A percentile compares a stretch with the other conserved stretches of the same genome.
These are phyloP conservation scores for Eutrema yunnanense DNA, from an alignment of 345 rosid species.

Conservation along the genomic window DNA sequence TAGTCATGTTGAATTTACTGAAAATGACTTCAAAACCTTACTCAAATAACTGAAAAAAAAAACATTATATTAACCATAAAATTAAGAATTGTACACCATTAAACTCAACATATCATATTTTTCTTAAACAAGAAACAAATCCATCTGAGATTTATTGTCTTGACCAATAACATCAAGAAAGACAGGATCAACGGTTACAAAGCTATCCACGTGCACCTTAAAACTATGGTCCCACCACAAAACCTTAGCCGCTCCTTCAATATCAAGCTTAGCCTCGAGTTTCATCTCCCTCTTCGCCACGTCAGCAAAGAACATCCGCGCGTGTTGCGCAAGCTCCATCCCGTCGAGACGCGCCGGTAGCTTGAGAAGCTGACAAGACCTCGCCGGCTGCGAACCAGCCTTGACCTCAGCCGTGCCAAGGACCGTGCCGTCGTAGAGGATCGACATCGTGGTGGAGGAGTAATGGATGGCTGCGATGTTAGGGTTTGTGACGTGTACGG, in stretches of 20 bases:
- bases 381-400: slow-evolving; percentile 65
- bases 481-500: slow-evolving; percentile 82
- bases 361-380: slow-evolving; percentile 59
- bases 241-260: slow-evolving; percentile 70
- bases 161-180: slow-evolving; percentile 77
- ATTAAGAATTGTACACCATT: neutral
- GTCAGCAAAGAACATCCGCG: slow-evolving; percentile 56
- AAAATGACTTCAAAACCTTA: neutral
- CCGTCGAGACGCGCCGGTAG: slow-evolving; percentile 72
- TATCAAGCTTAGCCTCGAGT: slow-evolving; percentile 62
- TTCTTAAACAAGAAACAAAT: slow-evolving; percentile 26
- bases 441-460: slow-evolving; percentile 75
- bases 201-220: slow-evolving; percentile 74
- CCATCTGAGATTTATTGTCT: slow-evolving; percentile 57
- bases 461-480: slow-evolving; percentile 60
- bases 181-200: slow-evolving; percentile 74
- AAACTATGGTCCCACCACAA: slow-evolving; percentile 83
- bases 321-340: slow-evolving; percentile 77
- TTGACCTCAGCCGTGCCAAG: slow-evolving; percentile 60
- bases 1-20: too few relatives aligned
- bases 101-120: neutral
- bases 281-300: slow-evolving; percentile 74
- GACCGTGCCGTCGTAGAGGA: slow-evolving; percentile 78
- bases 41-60: neutral
- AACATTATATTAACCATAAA: neutral